Percentiles rank a stretch among this genome's conserved stretches.
phyloP scores from a whole-genome alignment of 208 protist species.

The Trypanosoma congolense region DNA sequence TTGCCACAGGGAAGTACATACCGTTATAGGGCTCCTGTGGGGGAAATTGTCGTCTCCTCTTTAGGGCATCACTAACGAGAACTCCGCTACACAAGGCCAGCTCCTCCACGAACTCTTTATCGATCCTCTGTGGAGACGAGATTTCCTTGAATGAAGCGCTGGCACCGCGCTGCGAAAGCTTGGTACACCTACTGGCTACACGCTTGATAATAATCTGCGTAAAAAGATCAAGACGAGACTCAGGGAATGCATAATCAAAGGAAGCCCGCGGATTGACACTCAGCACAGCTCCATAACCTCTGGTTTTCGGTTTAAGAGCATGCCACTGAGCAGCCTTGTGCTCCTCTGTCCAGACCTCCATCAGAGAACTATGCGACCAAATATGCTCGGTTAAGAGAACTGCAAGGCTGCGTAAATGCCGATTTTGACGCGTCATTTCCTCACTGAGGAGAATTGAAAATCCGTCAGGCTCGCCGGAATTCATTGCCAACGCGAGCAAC shows the following conservation, averaged over 20 bases:
- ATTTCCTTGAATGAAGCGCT: neutral
- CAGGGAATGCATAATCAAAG: slow-evolving; percentile 39
- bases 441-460: slow-evolving; percentile 68
- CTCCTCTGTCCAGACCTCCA: slow-evolving; percentile 49
- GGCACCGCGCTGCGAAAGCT: neutral
- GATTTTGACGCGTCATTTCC: slow-evolving; percentile 39
- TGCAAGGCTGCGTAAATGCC: slow-evolving; percentile 27
- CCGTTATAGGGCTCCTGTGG: slow-evolving; percentile 39
- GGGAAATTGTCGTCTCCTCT: slow-evolving; percentile 3
- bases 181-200: slow-evolving; percentile 18
- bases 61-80: slow-evolving; percentile 9
- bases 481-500: slow-evolving; percentile 41
- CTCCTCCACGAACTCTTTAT: slow-evolving; percentile 8
- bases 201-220: slow-evolving; percentile 37
- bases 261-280: slow-evolving; percentile 31
- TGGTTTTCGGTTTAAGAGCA: slow-evolving; percentile 25
- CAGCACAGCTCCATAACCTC: slow-evolving; percentile 24
- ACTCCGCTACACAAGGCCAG: slow-evolving; percentile 21
- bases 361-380: slow-evolving; percentile 23
- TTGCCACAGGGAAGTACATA: slow-evolving; percentile 51
- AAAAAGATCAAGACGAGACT: slow-evolving; percentile 65
- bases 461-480: slow-evolving; percentile 58
- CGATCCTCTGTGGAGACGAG: neutral
- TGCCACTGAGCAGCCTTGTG: slow-evolving; percentile 78
- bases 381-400: slow-evolving; percentile 42